Evolutionary conservation across 768 basidiomycete genomes (phyloP).

Genomic region (Mycena kentingensis): DNA sequence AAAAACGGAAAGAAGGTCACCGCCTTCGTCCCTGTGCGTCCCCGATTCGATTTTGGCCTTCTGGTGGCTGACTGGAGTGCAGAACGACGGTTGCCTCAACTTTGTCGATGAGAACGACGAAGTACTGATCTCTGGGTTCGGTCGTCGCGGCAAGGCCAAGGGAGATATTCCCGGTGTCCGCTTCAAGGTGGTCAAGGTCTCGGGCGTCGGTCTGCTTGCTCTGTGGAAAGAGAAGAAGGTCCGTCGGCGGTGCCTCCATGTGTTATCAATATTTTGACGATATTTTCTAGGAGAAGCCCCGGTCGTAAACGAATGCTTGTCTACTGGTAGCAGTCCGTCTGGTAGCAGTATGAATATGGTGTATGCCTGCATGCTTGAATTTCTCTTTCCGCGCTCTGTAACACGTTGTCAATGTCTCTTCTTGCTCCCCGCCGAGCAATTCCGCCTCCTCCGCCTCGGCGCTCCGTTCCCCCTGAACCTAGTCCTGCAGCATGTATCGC

Average conservation of each 20-base stretch:
- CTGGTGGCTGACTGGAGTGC: constrained; percentile 8
- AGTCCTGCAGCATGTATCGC: too few species aligned
- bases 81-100: constrained; percentile 98
- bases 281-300: constrained; percentile 66
- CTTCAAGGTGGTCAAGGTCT: constrained; percentile 99
- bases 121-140: constrained; percentile 99
- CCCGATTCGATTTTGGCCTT: constrained; percentile 4
- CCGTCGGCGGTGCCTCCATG: constrained; percentile 26
- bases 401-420: too few species aligned
- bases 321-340: too few species aligned
- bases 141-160: constrained; percentile 99
- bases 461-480: too few species aligned
- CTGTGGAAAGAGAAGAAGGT: constrained; percentile 99
- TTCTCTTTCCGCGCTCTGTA: constrained; percentile 17
- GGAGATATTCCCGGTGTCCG: constrained; percentile 99
- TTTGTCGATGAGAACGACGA: constrained; percentile 99
- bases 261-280: not conserved
- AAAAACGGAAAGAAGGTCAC: constrained; percentile 99
- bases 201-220: constrained; percentile 96
- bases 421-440: constrained; percentile 8
- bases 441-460: not conserved
- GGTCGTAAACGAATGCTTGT: constrained; percentile 45
- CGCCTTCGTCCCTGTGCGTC: constrained; percentile 94
- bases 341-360: constrained; percentile 18
- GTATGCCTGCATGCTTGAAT: constrained; percentile 7